Evolutionary conservation across 1,284 basidiomycete species (phyloP), one percentile per base, ranked within the genome.

Genomic region (Marasmius tenuissimus): DNA sequence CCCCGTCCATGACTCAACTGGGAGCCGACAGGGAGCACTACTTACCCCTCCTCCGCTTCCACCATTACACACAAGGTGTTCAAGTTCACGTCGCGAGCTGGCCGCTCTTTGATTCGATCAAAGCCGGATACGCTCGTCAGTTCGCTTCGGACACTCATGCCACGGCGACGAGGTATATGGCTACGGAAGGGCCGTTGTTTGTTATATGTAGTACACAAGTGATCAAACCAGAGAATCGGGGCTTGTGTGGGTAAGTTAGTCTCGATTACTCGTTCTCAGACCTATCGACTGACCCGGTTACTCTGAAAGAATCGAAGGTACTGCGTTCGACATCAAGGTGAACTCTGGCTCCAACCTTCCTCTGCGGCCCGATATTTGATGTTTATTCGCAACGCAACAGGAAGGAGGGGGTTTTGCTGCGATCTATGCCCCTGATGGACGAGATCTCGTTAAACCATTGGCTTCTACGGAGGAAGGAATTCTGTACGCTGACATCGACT

Each of bases 321-420:
- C 27, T 14, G 20, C 7, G n/a, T 33, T 18, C 27, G 34, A 34
- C 5, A 18, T 35, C 11, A 34, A 57, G 14, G 54, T 49, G 12
- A 37, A 4, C 18, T 37, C 42, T 42, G 12, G 40, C n/a, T 12
- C 12, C 4, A 7, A 33, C 11, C 16, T 37, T 3, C 14, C 18
- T 49, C n/a, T 5, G 12, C 11, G 11, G 40, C 40, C n/a, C 40
- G 40, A 42, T 6, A n/a, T 22, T n/a, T 40, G 4, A 35, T 18
- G 45, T n/a, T 38, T 11, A 40, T 16, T 16, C 27, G 12, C 12
- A 0, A 9, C n/a, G 3, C 12, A 4, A 11, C 35, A 66, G 65
- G 40, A 38, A 48, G 67, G 67, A 7, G 67, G 67, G 12, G 67
- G 67, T 11, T 68, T 66, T 50, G 63, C 67, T 22, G 67, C 67